Conservation (phyloP, 2,329 filamentous ascomycete genomes). For the Sphaerulina populicola region DNA sequence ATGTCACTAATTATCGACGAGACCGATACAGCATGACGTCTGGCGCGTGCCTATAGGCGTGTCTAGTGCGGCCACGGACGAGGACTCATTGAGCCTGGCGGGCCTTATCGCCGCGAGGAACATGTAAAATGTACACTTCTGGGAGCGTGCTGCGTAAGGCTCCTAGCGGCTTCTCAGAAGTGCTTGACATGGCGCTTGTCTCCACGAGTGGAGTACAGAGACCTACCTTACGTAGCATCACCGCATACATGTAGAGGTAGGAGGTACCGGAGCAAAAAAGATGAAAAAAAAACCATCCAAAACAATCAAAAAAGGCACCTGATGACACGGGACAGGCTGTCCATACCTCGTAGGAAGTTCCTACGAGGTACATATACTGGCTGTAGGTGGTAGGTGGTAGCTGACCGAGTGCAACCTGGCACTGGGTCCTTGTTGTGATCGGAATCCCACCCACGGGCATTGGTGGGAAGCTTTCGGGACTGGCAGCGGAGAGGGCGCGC, state of each 20-base stretch:
- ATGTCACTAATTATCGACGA: slow-evolving; percentile 9
- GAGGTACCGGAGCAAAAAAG: too few species aligned
- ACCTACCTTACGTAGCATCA: too few species aligned
- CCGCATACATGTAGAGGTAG: too few species aligned
- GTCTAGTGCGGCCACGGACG: not conserved
- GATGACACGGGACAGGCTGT: too few species aligned
- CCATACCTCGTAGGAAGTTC: too few species aligned
- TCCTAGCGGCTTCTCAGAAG: slow-evolving; percentile 2
- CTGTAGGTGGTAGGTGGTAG: not conserved
- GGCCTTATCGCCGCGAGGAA: slow-evolving; percentile 2
- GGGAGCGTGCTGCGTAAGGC: not conserved
- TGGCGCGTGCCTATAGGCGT: not conserved
- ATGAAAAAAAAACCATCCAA: too few species aligned
- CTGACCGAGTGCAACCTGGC: slow-evolving; percentile 1
- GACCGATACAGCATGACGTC: slow-evolving; percentile 1
- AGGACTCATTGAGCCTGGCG: not conserved
- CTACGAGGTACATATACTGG: too few species aligned
- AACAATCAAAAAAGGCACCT: too few species aligned
- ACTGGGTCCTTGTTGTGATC: too few species aligned
- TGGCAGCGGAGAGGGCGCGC: not conserved
- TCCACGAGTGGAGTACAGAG: not conserved
- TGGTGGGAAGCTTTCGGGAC: slow-evolving; percentile 1
- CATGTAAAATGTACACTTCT: not conserved
- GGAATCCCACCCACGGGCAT: not conserved
- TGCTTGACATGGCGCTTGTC: slow-evolving; percentile 5